Evolutionary conservation across 2,329 filamentous ascomycete genomes (phyloP).

Genomic region (Aspergillus candidus): DNA sequence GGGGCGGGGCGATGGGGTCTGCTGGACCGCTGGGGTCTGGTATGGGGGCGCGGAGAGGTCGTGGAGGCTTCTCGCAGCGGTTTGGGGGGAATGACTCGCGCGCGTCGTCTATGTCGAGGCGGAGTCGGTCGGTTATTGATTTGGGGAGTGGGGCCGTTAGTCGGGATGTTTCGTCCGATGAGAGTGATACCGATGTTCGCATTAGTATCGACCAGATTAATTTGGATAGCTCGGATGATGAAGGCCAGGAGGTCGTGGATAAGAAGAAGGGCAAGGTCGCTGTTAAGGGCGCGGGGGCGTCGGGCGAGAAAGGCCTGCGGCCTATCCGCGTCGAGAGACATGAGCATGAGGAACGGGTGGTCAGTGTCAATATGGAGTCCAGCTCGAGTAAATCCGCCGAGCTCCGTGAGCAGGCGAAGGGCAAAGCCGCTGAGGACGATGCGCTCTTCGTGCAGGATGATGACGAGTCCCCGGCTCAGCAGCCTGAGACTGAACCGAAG

Average conservation of each 20-base stretch:
- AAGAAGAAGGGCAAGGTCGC: slow-evolving; percentile 31
- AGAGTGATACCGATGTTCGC: slow-evolving; percentile 40
- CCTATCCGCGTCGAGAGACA: slow-evolving; percentile 53
- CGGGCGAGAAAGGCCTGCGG: slow-evolving; percentile 29
- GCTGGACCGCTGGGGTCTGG: slow-evolving; percentile 25
- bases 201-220: slow-evolving; percentile 55
- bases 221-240: slow-evolving; percentile 49
- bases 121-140: slow-evolving; percentile 26
- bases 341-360: slow-evolving; percentile 49
- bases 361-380: slow-evolving; percentile 51
- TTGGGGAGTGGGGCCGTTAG: slow-evolving; percentile 15
- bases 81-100: slow-evolving; percentile 19
- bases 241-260: slow-evolving; percentile 22
- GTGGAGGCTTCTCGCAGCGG: slow-evolving; percentile 18
- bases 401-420: slow-evolving; percentile 31
- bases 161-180: slow-evolving; percentile 40
- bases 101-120: slow-evolving; percentile 23
- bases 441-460: slow-evolving; percentile 15
- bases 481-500: slow-evolving; percentile 19
- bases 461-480: slow-evolving; percentile 10
- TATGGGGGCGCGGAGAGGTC: slow-evolving; percentile 19
- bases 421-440: slow-evolving; percentile 25
- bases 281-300: slow-evolving; percentile 16
- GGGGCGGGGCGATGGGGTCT: slow-evolving; percentile 23
- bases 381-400: slow-evolving; percentile 42